phyloP scores from a whole-genome alignment of 2,329 filamentous ascomycete species.

The Sporothrix phasma region DNA sequence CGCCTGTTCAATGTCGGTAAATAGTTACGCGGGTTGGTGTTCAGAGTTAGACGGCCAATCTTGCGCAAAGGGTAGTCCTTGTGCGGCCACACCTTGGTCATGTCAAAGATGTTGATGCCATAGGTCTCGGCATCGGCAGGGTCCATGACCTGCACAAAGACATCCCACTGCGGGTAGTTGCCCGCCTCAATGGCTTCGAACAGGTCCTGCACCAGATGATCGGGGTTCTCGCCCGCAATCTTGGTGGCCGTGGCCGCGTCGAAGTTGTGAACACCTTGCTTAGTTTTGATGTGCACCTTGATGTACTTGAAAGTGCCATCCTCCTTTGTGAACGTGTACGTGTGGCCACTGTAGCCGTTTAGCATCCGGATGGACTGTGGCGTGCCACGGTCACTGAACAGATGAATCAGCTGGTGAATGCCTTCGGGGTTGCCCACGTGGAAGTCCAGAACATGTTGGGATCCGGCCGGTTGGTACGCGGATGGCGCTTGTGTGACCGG shows the following conservation, averaged over 20 bases:
- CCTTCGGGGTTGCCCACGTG: conserved; percentile 46
- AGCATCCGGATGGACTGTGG: conserved; percentile 56
- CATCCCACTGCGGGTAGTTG: conserved; percentile 53
- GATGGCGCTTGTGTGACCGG: conserved; percentile 68
- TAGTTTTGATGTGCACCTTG: conserved; percentile 53
- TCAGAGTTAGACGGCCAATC: conserved; percentile 53
- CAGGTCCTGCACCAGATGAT: conserved; percentile 53
- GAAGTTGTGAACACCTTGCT: conserved; percentile 52
- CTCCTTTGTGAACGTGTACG: conserved; percentile 55
- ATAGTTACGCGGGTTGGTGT: conserved; percentile 58
- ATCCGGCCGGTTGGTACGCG: conserved; percentile 57
- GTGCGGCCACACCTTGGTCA: conserved; percentile 62
- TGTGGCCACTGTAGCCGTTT: conserved; percentile 59
- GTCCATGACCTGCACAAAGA: conserved; percentile 54
- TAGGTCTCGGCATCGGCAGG: conserved; percentile 52
- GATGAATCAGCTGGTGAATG: conserved; percentile 53
- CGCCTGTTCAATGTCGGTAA: conserved; percentile 58
- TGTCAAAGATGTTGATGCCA: conserved; percentile 55
- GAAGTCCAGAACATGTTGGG: conserved; percentile 54
- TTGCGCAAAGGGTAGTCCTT: conserved; percentile 49
- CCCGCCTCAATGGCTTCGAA: conserved; percentile 52
- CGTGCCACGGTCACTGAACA: conserved; percentile 57
- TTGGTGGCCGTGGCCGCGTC: conserved; percentile 47
- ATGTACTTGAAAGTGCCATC: conserved; percentile 58
- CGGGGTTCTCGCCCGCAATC: conserved; percentile 47